Percentiles rank a stretch among this genome's conserved stretches.
phyloP scores from a whole-genome alignment of 305 asterid genomes.

The Rubia peregrina region DNA sequence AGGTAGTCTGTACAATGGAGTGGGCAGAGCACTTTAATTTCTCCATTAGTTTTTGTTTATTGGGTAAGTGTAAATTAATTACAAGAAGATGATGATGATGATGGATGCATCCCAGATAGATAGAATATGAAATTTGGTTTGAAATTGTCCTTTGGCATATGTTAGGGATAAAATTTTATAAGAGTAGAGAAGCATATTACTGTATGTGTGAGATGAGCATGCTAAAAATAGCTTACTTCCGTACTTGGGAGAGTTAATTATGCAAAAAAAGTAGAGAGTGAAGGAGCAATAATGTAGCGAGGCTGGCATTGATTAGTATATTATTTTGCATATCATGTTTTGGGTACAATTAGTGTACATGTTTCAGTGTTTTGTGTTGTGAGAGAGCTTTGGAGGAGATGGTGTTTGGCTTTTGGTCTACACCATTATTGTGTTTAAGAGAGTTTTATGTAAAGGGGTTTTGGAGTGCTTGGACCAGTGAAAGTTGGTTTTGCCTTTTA shows the following conservation, averaged over 20 bases:
- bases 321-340: not conserved
- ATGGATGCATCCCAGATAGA: constrained; percentile 5
- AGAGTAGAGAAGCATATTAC: not conserved
- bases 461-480: too few species aligned
- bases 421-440: constrained; percentile 11
- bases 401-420: constrained; percentile 16
- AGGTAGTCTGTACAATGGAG: not conserved
- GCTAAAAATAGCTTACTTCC: not conserved
- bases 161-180: not conserved
- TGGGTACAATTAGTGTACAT: not conserved
- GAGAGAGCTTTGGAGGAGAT: not conserved
- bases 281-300: not conserved
- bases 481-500: constrained; percentile 5
- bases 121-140: constrained; percentile 3
- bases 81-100: not conserved
- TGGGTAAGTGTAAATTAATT: not conserved
- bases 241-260: not conserved
- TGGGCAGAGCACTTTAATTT: not conserved
- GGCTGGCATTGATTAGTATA: not conserved
- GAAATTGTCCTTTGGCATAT: constrained; percentile 2
- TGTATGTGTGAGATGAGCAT: not conserved
- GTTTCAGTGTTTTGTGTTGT: not conserved
- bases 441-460: constrained; percentile 1
- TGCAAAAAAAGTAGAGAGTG: not conserved
- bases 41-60: not conserved